Evolutionary conservation across 1,139 yeast species (phyloP), one percentile per base, ranked within the genome.

Genomic region (Suhomyces yuchorum): DNA sequence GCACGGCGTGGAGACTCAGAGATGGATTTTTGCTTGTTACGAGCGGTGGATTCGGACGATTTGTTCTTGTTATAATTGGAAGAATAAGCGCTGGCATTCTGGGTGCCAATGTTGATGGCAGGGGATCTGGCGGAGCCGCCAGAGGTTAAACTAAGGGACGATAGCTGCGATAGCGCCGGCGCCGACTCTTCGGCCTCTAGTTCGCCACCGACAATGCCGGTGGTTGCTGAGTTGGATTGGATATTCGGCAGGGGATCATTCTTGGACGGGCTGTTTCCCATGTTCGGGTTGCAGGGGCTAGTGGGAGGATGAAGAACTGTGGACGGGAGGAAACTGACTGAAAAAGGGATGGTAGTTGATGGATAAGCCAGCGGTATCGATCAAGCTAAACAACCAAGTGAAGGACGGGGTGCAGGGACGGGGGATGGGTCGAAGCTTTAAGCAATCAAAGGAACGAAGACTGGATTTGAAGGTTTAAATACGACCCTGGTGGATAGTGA

Each of bases 221-320:
- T 46, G 44, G 67, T 47, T 44, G 58, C 53, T 40, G 59, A 50
- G 50, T 56, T 54, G 43, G 56, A 51, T 50, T 53, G 56, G 51
- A 42, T 54, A 44, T 64, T 73, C 78, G 80, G 76, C 66, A 77
- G 77, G 63, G 80, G 74, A 57, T 73, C 80, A 68, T 75, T 68
- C 65, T 77, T 75, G 47, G 83, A 77, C 67, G 84, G 84, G 77
- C 81, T 78, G 66, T 78, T 80, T 70, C 85, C 84, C 85, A 80
- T 80, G 57, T 47, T 56, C 38, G 42, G 39, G 18, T 8, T 3
- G 38, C 14, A 12, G 12, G 20, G 37, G 19, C n/a, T 11, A 22
- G 11, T 23, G 39, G 3, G 19, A 8, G 5, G 39, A 23, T 3
- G 11, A 15, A 7, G 19, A 15, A n/a, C 30, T 26, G 12, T 14